Evolutionary conservation across 1,284 basidiomycete species (phyloP).

Genomic region (Melampsora larici-populina): DNA sequence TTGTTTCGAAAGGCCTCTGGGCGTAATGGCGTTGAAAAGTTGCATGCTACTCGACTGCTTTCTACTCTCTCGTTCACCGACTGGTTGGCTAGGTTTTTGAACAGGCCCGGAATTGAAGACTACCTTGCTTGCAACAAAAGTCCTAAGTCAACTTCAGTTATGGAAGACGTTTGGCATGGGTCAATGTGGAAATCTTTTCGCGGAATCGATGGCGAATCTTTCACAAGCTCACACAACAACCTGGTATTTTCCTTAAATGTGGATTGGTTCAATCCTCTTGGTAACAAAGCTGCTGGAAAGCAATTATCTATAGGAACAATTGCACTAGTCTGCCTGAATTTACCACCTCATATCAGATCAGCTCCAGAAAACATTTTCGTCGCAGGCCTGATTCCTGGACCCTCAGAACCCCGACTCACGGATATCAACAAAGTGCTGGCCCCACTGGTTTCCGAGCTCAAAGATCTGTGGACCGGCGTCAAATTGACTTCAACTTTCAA

Average conservation of each 20-base stretch:
- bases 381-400: constrained; percentile 2
- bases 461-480: background rate
- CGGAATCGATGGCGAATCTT: background rate
- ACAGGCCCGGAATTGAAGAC: too few species aligned
- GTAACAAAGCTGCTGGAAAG: too few species aligned
- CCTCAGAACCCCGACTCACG: too few species aligned
- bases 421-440: too few species aligned
- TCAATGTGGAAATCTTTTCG: constrained; percentile 16
- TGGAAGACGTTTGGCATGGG: constrained; percentile 23
- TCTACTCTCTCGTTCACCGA: too few species aligned
- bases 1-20: background rate
- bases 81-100: too few species aligned
- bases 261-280: constrained; percentile 17
- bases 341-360: background rate
- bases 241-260: constrained; percentile 17
- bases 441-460: too few species aligned
- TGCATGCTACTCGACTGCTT: too few species aligned
- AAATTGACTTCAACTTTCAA: constrained; percentile 1
- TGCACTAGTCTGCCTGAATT: constrained; percentile 11
- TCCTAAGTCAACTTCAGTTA: too few species aligned
- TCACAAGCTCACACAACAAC: background rate
- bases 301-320: background rate
- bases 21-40: too few species aligned
- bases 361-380: constrained; percentile 2
- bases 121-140: too few species aligned